Conservation (phyloP, 495 filamentous ascomycete genomes). For the Neurospora sp. region DNA sequence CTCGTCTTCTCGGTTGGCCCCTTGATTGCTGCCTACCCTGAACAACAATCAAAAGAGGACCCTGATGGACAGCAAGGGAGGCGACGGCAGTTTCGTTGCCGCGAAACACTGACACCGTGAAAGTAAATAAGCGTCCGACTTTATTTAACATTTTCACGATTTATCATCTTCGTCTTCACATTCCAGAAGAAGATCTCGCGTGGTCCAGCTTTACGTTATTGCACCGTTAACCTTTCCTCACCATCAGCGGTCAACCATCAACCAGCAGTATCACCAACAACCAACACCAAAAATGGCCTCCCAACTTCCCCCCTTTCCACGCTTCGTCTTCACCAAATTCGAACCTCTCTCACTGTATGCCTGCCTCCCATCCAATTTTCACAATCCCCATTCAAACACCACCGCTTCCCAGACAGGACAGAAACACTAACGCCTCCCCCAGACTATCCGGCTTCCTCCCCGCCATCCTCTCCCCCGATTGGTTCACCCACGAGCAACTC, state of each 20-base stretch:
- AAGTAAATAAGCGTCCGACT: background rate
- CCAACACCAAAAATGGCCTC: slow-evolving; percentile 33
- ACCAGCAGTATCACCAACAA: background rate
- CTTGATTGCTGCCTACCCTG: background rate
- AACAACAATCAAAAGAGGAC: background rate
- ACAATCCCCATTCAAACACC: too few species aligned
- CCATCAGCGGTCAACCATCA: background rate
- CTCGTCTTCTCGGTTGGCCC: background rate
- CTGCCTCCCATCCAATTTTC: too few species aligned
- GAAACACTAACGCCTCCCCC: background rate
- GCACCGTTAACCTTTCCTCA: background rate
- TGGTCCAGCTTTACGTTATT: background rate
- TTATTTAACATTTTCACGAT: background rate
- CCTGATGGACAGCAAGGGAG: background rate
- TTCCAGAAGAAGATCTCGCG: background rate
- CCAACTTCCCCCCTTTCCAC: slow-evolving; percentile 40
- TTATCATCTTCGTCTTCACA: background rate
- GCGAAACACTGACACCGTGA: background rate
- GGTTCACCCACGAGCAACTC: slow-evolving; percentile 54
- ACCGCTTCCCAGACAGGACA: background rate
- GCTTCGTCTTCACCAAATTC: slow-evolving; percentile 48
- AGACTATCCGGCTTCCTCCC: slow-evolving; percentile 47
- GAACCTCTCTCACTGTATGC: slow-evolving; percentile 61
- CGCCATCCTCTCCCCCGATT: slow-evolving; percentile 44
- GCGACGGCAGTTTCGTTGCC: background rate